Percentiles rank a stretch among this genome's conserved stretches.
phyloP scores from a whole-genome alignment of 1,284 basidiomycete species.

The Moesziomyces antarcticus region DNA sequence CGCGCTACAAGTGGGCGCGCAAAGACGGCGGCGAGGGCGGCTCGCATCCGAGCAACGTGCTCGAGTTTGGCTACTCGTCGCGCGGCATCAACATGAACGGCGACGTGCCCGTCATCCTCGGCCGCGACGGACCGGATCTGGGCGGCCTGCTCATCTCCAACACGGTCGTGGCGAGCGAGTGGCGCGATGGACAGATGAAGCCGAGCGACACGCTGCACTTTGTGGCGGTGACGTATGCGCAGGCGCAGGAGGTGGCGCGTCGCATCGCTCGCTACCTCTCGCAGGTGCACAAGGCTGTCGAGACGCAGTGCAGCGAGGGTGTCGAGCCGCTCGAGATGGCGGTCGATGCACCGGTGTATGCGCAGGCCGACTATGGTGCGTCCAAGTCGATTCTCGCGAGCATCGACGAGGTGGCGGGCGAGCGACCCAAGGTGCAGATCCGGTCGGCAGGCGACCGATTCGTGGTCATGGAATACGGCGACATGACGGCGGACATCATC shows the following conservation, averaged over 20 bases:
- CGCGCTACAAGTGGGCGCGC: conserved; percentile 72
- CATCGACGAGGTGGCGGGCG: conserved; percentile 12
- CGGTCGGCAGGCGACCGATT: conserved; percentile 32
- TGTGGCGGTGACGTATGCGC: conserved; percentile 70
- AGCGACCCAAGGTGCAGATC: conserved; percentile 19
- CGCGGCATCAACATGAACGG: conserved; percentile 76
- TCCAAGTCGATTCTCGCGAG: conserved; percentile 12
- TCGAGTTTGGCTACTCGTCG: conserved; percentile 76
- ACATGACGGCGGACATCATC: conserved; percentile 46
- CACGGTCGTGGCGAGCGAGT: conserved; percentile 72
- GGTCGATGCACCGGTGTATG: conserved; percentile 3
- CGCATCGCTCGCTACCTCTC: conserved; percentile 9
- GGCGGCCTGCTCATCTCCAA: conserved; percentile 68
- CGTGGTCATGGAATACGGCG: conserved; percentile 32
- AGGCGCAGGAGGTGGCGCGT: conserved; percentile 66
- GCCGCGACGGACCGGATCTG: conserved; percentile 75
- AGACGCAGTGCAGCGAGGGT: background rate
- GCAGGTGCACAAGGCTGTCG: conserved; percentile 1
- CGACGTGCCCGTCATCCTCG: conserved; percentile 77
- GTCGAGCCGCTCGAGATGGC: conserved; percentile 14
- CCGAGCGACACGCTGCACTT: conserved; percentile 73
- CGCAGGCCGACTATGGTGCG: conserved; percentile 4
- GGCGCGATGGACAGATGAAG: conserved; percentile 76
- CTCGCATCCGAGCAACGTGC: conserved; percentile 78
- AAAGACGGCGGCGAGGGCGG: conserved; percentile 77